A percentile compares a stretch with the other conserved stretches of the same genome.
phyloP scores from a whole-genome alignment of 805 yeast genomes.

The Nakazawaea sp. region DNA sequence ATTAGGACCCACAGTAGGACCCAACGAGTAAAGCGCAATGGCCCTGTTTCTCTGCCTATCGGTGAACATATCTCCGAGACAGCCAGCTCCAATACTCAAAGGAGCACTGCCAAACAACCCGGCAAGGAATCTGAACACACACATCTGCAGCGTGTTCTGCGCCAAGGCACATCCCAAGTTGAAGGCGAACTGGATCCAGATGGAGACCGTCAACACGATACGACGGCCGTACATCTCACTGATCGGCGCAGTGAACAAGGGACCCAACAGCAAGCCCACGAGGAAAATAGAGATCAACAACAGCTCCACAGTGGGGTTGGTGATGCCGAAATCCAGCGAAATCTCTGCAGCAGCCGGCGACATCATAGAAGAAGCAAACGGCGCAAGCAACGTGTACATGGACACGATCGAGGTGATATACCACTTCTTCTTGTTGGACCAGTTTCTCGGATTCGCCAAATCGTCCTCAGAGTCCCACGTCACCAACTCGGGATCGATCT shows the following conservation, averaged over 20 bases:
- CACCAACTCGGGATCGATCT: constrained; percentile 58
- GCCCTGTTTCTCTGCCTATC: constrained; percentile 47
- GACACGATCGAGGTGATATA: constrained; percentile 40
- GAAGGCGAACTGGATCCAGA: constrained; percentile 40
- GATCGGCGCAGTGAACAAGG: constrained; percentile 59
- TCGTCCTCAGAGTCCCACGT: constrained; percentile 64
- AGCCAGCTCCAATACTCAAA: constrained; percentile 63
- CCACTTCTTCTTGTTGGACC: constrained; percentile 38
- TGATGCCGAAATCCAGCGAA: constrained; percentile 34
- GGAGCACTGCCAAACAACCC: constrained; percentile 69
- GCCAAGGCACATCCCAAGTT: constrained; percentile 59
- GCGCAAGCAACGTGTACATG: constrained; percentile 50
- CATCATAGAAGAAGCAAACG: constrained; percentile 54
- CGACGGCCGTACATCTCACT: constrained; percentile 62
- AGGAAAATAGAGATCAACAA: constrained; percentile 58
- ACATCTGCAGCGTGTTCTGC: constrained; percentile 45
- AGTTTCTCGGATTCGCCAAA: constrained; percentile 58
- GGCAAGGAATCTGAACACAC: constrained; percentile 53
- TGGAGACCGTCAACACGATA: constrained; percentile 44
- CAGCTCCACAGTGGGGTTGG: constrained; percentile 34
- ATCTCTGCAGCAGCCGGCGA: constrained; percentile 54
- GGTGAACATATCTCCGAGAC: constrained; percentile 53
- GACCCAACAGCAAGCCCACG: constrained; percentile 66
- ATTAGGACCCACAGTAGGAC: constrained; percentile 54
- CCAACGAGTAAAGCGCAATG: constrained; percentile 44